Evolutionary conservation across 768 basidiomycete species (phyloP).

Genomic region (Thelephora aurantiotincta): DNA sequence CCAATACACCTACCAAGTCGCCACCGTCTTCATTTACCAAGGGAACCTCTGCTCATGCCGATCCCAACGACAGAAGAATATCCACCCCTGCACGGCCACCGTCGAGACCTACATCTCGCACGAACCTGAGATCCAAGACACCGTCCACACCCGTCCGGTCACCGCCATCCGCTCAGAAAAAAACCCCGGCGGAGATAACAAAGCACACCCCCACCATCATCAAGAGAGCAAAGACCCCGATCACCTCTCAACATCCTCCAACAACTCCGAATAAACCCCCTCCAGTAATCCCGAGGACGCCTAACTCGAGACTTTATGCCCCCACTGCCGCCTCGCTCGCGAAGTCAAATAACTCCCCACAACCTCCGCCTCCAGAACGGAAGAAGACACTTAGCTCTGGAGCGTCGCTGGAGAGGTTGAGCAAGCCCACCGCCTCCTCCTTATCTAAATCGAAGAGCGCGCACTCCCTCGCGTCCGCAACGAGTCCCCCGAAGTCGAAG

Average conservation of each 20-base stretch:
- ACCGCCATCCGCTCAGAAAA: constrained; percentile 8
- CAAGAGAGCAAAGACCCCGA: constrained; percentile 12
- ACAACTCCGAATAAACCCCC: constrained; percentile 5
- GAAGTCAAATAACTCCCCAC: constrained; percentile 39
- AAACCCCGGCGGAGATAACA: constrained; percentile 10
- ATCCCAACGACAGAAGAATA: too few species aligned
- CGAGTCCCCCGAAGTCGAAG: constrained; percentile 6
- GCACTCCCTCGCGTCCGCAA: constrained; percentile 3
- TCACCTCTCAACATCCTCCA: background rate
- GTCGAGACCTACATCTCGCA: too few species aligned
- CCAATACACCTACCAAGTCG: background rate
- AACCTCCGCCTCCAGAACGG: constrained; percentile 33
- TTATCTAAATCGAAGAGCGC: constrained; percentile 43
- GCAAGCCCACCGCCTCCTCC: constrained; percentile 75
- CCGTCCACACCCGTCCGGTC: constrained; percentile 30
- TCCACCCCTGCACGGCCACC: too few species aligned
- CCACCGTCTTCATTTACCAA: background rate
- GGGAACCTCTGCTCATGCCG: too few species aligned
- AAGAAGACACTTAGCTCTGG: constrained; percentile 39
- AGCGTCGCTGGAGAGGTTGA: constrained; percentile 45
- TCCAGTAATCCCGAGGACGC: constrained; percentile 20
- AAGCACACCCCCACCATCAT: constrained; percentile 18
- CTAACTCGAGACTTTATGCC: constrained; percentile 57
- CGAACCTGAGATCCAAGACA: constrained; percentile 17
- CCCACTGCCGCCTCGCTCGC: constrained; percentile 79